Evolutionary conservation across 2,329 filamentous ascomycete genomes (phyloP).

Genomic region (Metarhizium robertsii): DNA sequence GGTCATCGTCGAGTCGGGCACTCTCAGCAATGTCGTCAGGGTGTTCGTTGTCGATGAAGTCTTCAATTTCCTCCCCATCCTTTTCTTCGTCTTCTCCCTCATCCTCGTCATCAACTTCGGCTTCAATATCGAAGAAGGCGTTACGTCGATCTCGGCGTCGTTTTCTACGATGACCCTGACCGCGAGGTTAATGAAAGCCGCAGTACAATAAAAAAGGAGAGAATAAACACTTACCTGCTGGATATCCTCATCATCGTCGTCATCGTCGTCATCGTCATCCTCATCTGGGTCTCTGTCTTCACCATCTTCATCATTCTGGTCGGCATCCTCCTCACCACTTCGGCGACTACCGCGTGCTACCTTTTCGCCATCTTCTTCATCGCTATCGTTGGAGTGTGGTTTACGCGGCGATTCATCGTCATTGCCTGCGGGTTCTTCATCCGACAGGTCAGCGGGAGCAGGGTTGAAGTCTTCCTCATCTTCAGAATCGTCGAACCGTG

Average conservation of each 20-base stretch:
- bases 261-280: conserved; percentile 32
- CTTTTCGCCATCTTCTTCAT: conserved; percentile 34
- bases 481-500: conserved; percentile 52
- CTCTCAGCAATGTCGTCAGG: conserved; percentile 80
- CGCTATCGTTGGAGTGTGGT: conserved; percentile 15
- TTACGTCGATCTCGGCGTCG: conserved; percentile 68
- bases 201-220: not conserved
- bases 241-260: conserved; percentile 54
- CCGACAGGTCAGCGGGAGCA: conserved; percentile 61
- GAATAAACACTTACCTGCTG: conserved; percentile 39
- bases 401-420: conserved; percentile 25
- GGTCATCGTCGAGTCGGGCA: conserved; percentile 76
- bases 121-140: conserved; percentile 94
- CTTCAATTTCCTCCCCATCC: conserved; percentile 72
- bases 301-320: conserved; percentile 24
- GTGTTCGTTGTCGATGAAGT: conserved; percentile 82
- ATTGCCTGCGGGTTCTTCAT: conserved; percentile 39
- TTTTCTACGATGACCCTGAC: conserved; percentile 63
- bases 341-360: conserved; percentile 8
- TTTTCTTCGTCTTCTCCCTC: conserved; percentile 83
- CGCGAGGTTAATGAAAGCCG: not conserved
- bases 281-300: conserved; percentile 22
- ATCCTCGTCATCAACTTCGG: conserved; percentile 94
- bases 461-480: conserved; percentile 91
- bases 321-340: conserved; percentile 19